Conservation (phyloP, 352 stramenopile species). For the Blastocystis sp. region DNA sequence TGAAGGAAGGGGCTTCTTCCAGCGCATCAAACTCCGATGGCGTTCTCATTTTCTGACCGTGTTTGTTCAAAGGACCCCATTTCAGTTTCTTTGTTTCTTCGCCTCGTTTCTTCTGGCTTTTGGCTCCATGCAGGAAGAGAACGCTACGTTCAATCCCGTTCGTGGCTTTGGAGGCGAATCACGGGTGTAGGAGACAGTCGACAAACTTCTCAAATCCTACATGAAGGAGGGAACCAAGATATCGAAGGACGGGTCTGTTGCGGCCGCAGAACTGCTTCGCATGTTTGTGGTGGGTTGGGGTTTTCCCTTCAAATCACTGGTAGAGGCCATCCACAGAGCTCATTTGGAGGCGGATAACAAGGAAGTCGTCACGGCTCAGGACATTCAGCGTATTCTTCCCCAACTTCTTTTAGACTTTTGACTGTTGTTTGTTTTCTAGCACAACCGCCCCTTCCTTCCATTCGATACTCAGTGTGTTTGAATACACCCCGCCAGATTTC, state of each 20-base stretch:
- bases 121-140: conserved; percentile 38
- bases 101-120: no score
- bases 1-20: no score
- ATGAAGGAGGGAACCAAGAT: conserved; percentile 56
- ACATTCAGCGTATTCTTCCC: conserved; percentile 53
- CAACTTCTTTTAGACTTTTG: conserved; percentile 63
- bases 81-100: no score
- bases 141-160: conserved; percentile 45
- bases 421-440: background rate
- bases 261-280: conserved; percentile 23
- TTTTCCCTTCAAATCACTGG: background rate
- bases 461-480: no score
- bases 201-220: conserved; percentile 36
- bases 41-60: no score
- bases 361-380: conserved; percentile 21
- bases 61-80: no score
- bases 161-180: background rate
- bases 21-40: no score
- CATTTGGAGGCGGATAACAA: conserved; percentile 36
- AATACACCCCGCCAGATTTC: no score
- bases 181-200: conserved; percentile 24
- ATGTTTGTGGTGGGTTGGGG: conserved; percentile 48
- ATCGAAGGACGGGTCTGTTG: conserved; percentile 22
- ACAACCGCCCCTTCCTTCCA: no score
- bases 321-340: conserved; percentile 49